These are phyloP conservation scores for Pseudonectria foliicola DNA, from an alignment of 2,329 filamentous ascomycete genomes.

Conservation along the genomic window DNA sequence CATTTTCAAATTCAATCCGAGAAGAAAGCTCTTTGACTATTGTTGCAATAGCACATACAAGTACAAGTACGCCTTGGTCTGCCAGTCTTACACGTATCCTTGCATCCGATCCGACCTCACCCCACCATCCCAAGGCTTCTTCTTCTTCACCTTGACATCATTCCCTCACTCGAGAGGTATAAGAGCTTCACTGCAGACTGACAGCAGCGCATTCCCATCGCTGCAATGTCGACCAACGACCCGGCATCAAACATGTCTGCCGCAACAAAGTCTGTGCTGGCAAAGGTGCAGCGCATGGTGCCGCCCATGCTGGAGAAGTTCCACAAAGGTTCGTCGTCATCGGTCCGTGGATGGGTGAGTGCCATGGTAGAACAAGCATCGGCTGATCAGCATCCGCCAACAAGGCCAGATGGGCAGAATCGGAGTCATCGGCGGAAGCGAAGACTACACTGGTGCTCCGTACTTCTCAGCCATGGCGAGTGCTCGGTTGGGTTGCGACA, in stretches of 20 bases:
- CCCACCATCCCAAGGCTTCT: too few relatives aligned
- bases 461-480: constrained; percentile 98
- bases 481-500: constrained; percentile 79
- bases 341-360: not conserved
- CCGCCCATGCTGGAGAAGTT: constrained; percentile 93
- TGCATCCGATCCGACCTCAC: too few relatives aligned
- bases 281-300: constrained; percentile 80
- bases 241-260: constrained; percentile 49
- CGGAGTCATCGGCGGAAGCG: constrained; percentile 87
- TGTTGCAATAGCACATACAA: too few relatives aligned
- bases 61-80: too few relatives aligned
- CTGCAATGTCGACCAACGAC: constrained; percentile 17
- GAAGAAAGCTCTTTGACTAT: too few relatives aligned
- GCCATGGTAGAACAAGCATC: constrained; percentile 2
- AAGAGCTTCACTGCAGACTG: too few relatives aligned
- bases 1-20: too few relatives aligned
- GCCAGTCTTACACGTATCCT: too few relatives aligned
- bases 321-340: constrained; percentile 68
- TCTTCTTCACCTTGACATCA: too few relatives aligned
- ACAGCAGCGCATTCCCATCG: not conserved
- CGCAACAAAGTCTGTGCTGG: constrained; percentile 66
- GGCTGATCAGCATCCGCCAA: constrained; percentile 8
- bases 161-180: too few relatives aligned
- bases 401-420: constrained; percentile 85
- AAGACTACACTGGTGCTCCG: constrained; percentile 94